These are phyloP conservation scores for Tricholoma terreum DNA, from an alignment of 768 basidiomycete genomes.

Conservation along the genomic window DNA sequence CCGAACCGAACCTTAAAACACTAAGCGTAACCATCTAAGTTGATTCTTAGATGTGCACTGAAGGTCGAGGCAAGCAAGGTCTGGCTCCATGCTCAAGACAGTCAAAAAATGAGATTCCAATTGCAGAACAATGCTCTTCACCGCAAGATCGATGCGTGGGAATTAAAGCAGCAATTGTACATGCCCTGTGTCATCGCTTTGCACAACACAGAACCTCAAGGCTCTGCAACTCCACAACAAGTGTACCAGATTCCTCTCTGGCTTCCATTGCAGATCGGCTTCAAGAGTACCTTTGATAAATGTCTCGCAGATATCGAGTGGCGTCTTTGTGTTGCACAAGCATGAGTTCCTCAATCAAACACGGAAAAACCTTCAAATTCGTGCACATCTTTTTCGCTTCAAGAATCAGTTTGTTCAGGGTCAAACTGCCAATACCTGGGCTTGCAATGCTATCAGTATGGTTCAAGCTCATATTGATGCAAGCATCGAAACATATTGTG, in stretches of 20 bases:
- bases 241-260: too few species aligned
- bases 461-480: too few species aligned
- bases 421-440: too few species aligned
- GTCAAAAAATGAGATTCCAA: not conserved
- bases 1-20: too few species aligned
- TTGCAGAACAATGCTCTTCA: not conserved
- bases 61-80: not conserved
- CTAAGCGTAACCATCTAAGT: not conserved
- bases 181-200: not conserved
- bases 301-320: too few species aligned
- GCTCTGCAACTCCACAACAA: too few species aligned
- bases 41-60: not conserved
- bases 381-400: conserved; percentile 3
- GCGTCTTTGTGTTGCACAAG: not conserved
- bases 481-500: too few species aligned
- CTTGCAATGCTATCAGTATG: too few species aligned
- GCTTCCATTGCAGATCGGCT: too few species aligned
- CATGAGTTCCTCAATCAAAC: conserved; percentile 5
- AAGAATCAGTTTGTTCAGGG: conserved; percentile 6
- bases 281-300: too few species aligned
- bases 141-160: conserved; percentile 1
- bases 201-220: too few species aligned
- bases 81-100: not conserved
- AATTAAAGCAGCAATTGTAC: not conserved
- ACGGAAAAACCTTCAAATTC: conserved; percentile 3